Evolutionary conservation across 257 asterid species (phyloP), one percentile per base, ranked within the genome.

Genomic region (Ocimum tenuiflorum): DNA sequence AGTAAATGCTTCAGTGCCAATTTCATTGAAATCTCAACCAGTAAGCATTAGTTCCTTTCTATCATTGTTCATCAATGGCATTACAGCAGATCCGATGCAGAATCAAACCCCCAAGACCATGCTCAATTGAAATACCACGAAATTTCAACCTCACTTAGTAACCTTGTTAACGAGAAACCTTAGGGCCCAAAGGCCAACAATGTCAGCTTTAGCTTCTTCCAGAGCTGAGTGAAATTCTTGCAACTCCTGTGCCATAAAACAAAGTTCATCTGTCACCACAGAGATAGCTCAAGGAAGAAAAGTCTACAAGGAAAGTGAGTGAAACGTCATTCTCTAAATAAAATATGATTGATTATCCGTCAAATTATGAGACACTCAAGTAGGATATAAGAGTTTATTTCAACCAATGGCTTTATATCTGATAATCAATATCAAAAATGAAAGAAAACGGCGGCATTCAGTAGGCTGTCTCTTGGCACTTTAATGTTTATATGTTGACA

Each of bases 131-230:
- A 18, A 55, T 52, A 62, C 8, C 33, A 53, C 15, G 38, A 39
- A 46, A 49, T 4, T 15, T 38, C 41, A 33, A 51, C 3, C 33
- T 24, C 22, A 62, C 50, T 42, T 55, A 51, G 36, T 66, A 73
- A 91, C 98, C 95, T 80, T 66, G 69, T 69, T 74, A 72, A 87
- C 81, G 41, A 92, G 85, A 83, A 89, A 89, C 70, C 86, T 80
- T 70, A 92, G 85, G 61, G 99, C 94, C 99, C 99, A 92, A 65
- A 92, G 91, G 67, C 99, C 99, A 52, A 89, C 99, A 71, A 92
- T 89, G 82, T 92, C 99, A 13, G 97, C 99, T 81, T 92, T 92
- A 57, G 99, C 97, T 83, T 92, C 99, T 82, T 92, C 99, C 35
- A 92, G 57, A 63, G 97, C 81, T 5, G 99, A 87, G 83, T 92